phyloP scores from a whole-genome alignment of 148 eudicot species.

The Rhododendron molle region DNA sequence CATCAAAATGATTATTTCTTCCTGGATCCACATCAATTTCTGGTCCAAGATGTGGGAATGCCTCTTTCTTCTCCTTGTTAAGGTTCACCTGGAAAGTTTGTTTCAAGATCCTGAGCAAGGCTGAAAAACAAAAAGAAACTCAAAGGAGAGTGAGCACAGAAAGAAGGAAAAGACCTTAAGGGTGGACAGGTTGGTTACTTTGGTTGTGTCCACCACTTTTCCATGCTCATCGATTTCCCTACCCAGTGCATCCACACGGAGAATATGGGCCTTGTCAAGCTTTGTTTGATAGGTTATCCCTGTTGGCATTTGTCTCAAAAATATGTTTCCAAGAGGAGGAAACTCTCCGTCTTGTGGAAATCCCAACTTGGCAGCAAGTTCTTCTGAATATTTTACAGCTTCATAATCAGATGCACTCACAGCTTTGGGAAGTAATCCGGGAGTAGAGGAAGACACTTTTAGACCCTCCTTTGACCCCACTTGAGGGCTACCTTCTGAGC shows the following conservation, averaged over 20 bases:
- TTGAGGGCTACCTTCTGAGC: conserved; percentile 26
- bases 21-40: conserved; percentile 86
- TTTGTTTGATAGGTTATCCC: conserved; percentile 63
- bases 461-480: conserved; percentile 36
- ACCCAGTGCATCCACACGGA: conserved; percentile 81
- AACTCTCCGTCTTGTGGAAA: conserved; percentile 29
- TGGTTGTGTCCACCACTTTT: conserved; percentile 69
- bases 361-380: conserved; percentile 47
- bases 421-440: conserved; percentile 33
- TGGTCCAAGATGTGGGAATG: conserved; percentile 84
- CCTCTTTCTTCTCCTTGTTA: conserved; percentile 92
- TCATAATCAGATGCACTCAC: conserved; percentile 42
- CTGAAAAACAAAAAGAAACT: neutral
- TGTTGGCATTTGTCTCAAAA: conserved; percentile 71
- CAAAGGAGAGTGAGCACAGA: neutral
- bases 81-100: conserved; percentile 65
- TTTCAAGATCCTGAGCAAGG: conserved; percentile 8
- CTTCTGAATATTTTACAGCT: conserved; percentile 84
- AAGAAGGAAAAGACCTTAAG: conserved; percentile 54
- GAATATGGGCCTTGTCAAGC: conserved; percentile 86
- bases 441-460: conserved; percentile 20
- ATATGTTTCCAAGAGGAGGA: conserved; percentile 73
- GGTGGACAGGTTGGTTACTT: conserved; percentile 63
- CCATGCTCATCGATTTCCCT: conserved; percentile 97
- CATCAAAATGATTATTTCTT: conserved; percentile 77